Evolutionary conservation across 1,139 yeast genomes (phyloP), one percentile per base, ranked within the genome.

Genomic region (Blastobotrys petasosporus): DNA sequence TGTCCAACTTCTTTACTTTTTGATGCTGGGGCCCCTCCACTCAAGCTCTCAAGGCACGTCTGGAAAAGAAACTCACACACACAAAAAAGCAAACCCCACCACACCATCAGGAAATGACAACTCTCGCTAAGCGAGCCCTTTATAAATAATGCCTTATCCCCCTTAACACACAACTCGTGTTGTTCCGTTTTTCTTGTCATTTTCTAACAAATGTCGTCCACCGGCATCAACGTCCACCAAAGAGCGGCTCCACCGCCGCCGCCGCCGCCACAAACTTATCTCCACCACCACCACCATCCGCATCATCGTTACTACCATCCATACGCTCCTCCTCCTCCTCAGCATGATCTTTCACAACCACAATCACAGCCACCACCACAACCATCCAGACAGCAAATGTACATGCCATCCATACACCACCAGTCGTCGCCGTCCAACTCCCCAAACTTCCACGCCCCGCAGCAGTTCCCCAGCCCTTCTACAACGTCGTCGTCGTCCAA

Each of bases 191-290:
- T 30, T 13, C 30, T 6, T 29, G 28, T 28, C 30, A n/a, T 2
- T 17, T 11, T 20, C 15, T n/a, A 20, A 40, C 5, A 33, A n/a
- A 40, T 41, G 44, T 41, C 44, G 28, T 7, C 36, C 30, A 12
- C 39, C 44, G 23, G 25, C 25, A 34, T 35, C 3, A 30, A 29
- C 15, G 35, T 41, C 12, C 34, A 34, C 15, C 39, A 28, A 17
- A 11, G 16, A 11, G 29, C n/a, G 12, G 13, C 13, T 4, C 33
- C 33, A 2, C 25, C 12, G 4, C 39, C 13, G n/a, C 37, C 25
- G 10, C 42, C 11, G 11, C 35, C 5, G 16, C 41, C 30, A 15
- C 25, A 20, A 20, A 4, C 25, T 20, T 20, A 20, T 7, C 25
- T 4, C 29, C 13, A 32, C 2, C 44, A 34, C 15, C 44, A 32